Percentiles rank a stretch among this genome's conserved stretches.
phyloP scores from a whole-genome alignment of 371 early-diverging fungal species.

The Syncephalastrum monosporum region DNA sequence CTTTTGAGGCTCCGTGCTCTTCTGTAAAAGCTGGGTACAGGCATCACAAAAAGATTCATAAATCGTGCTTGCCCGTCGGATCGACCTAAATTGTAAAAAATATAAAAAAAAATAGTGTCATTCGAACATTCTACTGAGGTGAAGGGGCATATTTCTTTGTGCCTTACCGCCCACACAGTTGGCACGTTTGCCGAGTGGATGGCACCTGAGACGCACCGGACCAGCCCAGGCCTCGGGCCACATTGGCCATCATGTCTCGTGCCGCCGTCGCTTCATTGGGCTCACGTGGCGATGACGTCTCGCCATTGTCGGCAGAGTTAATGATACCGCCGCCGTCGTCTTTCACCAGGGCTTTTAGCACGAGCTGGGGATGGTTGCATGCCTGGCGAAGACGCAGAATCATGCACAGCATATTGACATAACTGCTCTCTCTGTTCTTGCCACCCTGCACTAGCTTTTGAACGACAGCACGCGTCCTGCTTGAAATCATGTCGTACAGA shows the following conservation, averaged over 20 bases:
- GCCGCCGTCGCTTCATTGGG: constrained; percentile 17
- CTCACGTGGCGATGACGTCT: constrained; percentile 7
- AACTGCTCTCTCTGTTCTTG: constrained; percentile 44
- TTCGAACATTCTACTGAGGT: background rate
- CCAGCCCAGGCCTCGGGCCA: constrained; percentile 33
- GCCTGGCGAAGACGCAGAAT: constrained; percentile 61
- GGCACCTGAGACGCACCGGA: constrained; percentile 14
- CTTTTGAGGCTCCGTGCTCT: background rate
- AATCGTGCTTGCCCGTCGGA: no score
- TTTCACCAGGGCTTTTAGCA: constrained; percentile 62
- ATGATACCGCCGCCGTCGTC: constrained; percentile 20
- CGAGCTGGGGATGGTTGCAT: constrained; percentile 76
- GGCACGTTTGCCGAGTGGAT: constrained; percentile 15
- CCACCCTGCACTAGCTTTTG: constrained; percentile 36
- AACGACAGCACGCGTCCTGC: constrained; percentile 43
- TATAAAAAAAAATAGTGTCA: constrained; percentile 3
- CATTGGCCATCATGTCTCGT: constrained; percentile 24
- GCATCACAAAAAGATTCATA: constrained; percentile 12
- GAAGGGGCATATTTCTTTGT: background rate
- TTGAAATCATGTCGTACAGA: constrained; percentile 61
- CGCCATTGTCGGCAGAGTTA: constrained; percentile 2
- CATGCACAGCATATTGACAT: constrained; percentile 57
- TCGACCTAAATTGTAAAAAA: constrained; percentile 1
- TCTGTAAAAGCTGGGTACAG: constrained; percentile 17
- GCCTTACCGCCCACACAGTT: constrained; percentile 37